Base-by-base conservation (phyloP, 169 alveolate genomes). In the Cryptosporidium ryanae region DNA sequence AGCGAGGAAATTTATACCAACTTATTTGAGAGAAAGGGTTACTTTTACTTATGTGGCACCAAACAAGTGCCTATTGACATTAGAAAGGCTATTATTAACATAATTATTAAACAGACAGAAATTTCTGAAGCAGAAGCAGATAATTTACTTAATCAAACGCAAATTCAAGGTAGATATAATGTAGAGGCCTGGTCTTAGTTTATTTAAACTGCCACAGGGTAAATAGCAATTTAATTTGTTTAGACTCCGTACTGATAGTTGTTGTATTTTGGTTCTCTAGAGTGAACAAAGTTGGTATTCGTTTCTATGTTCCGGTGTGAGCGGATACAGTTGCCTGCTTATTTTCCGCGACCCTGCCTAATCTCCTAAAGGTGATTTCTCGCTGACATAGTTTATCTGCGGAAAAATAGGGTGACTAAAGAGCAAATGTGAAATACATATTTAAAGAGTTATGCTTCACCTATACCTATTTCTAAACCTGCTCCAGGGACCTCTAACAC, bases 11-110 rank as follows among this genome's bases (percentile, higher is more conserved):
- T 89, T 29, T 65, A 89, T 59, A 50, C 34, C 65, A 71, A 65
- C 65, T 54, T 89, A 64, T 31, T 82, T 23, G 65, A 64, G 50
- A 49, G 82, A 21, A 48, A 65, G 32, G 92, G 92, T 23, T 89
- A 71, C 76, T 89, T 89, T 70, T 89, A 89, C 49, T 82, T 89
- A 29, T 89, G 92, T 44, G 92, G 92, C 10, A 68, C 92, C 4
- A 66, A 81, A 8, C 84, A 81, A 64, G 76, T 89, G 23, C 84
- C 82, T 27, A 89, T 82, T 49, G 90, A 89, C 49, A 66, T 89
- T 29, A 48, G 90, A 31, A 82, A 81, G 65, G 90, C 92, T 15
- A 76, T 89, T 15, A 43, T 70, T 44, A 49, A 66, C 54, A 65
- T 82, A 23, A 50, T 89, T 66, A 38, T 46, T 63, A 59, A 25